Evolutionary conservation across 768 basidiomycete species (phyloP).

Genomic region (Tephrocybe sp.): DNA sequence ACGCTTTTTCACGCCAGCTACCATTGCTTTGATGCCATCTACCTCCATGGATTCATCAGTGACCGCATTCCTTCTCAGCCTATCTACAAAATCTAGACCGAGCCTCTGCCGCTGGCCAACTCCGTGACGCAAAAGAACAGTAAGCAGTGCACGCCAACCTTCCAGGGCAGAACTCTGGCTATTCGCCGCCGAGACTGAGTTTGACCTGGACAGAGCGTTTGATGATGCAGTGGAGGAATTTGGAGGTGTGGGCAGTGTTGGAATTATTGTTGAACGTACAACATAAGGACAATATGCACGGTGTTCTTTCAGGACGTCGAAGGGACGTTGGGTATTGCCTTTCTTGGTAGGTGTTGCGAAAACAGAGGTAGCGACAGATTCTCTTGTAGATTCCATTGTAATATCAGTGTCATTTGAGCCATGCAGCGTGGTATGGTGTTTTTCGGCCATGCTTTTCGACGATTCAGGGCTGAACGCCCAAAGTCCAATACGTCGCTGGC

Average conservation of each 20-base stretch:
- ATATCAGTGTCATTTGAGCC: not conserved
- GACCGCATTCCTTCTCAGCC: constrained; percentile 9
- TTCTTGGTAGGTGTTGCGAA: constrained; percentile 27
- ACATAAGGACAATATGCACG: constrained; percentile 87
- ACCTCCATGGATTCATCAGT: constrained; percentile 34
- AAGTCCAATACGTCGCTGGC: constrained; percentile 77
- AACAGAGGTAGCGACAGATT: constrained; percentile 16
- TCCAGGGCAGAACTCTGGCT: constrained; percentile 43
- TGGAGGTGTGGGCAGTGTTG: constrained; percentile 46
- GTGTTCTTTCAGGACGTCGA: constrained; percentile 81
- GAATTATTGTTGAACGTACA: constrained; percentile 64
- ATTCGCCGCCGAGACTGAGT: constrained; percentile 28
- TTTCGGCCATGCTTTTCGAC: constrained; percentile 3
- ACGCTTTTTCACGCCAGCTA: constrained; percentile 69
- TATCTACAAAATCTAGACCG: constrained; percentile 25
- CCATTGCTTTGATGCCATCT: constrained; percentile 70
- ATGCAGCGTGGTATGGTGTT: not conserved
- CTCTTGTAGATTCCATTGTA: constrained; percentile 5
- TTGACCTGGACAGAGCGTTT: constrained; percentile 21
- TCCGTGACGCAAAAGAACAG: constrained; percentile 65
- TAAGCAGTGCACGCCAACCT: constrained; percentile 82
- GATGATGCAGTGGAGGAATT: constrained; percentile 18
- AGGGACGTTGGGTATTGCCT: constrained; percentile 42
- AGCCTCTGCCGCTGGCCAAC: constrained; percentile 54
- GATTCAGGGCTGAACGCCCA: constrained; percentile 59